Evolutionary conservation across 352 stramenopile genomes (phyloP), one percentile per base, ranked within the genome.

Genomic region (Globisporangium cylindrosporum): DNA sequence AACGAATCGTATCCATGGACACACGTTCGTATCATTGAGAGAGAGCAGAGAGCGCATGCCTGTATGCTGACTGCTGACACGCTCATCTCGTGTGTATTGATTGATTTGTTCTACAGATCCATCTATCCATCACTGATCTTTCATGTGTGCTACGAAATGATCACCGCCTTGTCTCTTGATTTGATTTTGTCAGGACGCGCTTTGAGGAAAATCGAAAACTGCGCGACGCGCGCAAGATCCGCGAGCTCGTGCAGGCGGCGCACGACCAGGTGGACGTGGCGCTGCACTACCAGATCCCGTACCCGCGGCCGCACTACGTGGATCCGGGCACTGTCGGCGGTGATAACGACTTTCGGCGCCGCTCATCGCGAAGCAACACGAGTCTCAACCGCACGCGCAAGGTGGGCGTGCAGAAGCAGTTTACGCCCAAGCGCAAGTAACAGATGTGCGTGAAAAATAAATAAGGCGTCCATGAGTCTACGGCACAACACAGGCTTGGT

Each of bases 241-340:
- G 81, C 12, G 78, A 91, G 61, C 76, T 84, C 10, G 70, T 95
- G 10, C 73, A 82, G 12, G 74, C 82, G 36, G 80, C 72, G 8
- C 79, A 92, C 61, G 82, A 90, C 58, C 81, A 93, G 51, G 79
- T 95, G 59, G 88, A 95, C 62, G 66, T 94, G 25, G 88, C 86
- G 29, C 60, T 95, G 49, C 86, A 94, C 73, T 93, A 94, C 73
- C 88, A 92, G 62, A 95, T 92, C 67, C 88, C 85, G 59, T 95
- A 94, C 51, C 88, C 88, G 51, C 78, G 88, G 6, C 88, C 85
- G 29, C 66, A 92, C 29, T 90, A 95, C 71, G 84, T 88, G 60
- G 88, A 95, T 22, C 85, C 83, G 3, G 83, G 84, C 53, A 95
- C 88, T 0, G 78, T 93, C 59, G 88, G 85, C 49, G 88, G 88